These are phyloP conservation scores for Calonectria leucothoes DNA, from an alignment of 2,329 filamentous ascomycete species.

Conservation along the genomic window DNA sequence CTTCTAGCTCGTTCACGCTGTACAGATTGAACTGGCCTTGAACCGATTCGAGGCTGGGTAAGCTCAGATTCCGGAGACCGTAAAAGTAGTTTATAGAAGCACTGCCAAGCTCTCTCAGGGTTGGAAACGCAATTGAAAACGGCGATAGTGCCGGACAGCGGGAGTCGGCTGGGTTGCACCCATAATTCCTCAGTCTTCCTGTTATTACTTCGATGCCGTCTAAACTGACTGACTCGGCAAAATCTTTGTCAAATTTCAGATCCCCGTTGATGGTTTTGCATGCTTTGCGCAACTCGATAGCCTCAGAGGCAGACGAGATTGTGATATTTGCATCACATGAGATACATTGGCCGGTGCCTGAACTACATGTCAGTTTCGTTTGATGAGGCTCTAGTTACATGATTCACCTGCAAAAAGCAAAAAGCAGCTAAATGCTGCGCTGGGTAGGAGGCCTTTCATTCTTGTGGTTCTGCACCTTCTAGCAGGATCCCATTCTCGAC, in stretches of 20 bases:
- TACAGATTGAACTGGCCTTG: not conserved
- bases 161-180: not conserved
- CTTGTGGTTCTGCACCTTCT: not conserved
- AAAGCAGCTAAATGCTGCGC: not conserved
- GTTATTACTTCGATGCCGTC: conserved; percentile 19
- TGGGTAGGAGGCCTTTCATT: not conserved
- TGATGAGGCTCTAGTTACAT: not conserved
- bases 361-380: not conserved
- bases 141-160: not conserved
- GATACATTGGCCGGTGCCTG: not conserved
- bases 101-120: not conserved
- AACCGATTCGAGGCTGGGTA: conserved; percentile 21
- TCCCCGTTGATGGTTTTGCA: conserved; percentile 17
- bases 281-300: not conserved
- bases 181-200: not conserved
- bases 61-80: conserved; percentile 8
- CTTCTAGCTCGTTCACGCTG: conserved; percentile 5
- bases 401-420: not conserved
- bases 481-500: not conserved
- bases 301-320: conserved; percentile 11
- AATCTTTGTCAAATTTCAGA: not conserved
- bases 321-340: conserved; percentile 14
- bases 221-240: conserved; percentile 13
- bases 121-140: conserved; percentile 17
- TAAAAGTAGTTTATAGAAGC: not conserved